Conservation (phyloP, 805 yeast species). For the Saccharomyces mikatae region DNA sequence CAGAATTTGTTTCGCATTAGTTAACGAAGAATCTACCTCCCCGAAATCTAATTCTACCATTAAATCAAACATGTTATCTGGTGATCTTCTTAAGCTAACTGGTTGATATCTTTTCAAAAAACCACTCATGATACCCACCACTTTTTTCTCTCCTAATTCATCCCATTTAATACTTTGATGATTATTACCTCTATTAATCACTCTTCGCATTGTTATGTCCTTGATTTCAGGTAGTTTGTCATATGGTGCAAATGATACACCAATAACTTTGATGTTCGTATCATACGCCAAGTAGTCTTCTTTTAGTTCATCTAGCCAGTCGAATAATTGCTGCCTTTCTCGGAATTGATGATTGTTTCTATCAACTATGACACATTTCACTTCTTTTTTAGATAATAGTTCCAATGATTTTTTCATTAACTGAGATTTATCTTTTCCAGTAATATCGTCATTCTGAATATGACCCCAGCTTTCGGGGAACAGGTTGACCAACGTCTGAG, state of each 20-base stretch:
- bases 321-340: constrained; percentile 63
- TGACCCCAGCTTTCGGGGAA: constrained; percentile 57
- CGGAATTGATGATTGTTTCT: constrained; percentile 69
- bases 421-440: constrained; percentile 38
- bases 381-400: constrained; percentile 28
- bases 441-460: constrained; percentile 74
- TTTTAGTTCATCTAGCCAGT: constrained; percentile 39
- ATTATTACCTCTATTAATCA: constrained; percentile 67
- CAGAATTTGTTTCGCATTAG: constrained; percentile 42
- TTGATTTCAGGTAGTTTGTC: constrained; percentile 35
- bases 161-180: constrained; percentile 71
- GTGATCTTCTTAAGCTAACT: constrained; percentile 37
- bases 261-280: constrained; percentile 48
- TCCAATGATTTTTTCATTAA: constrained; percentile 43
- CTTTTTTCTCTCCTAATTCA: constrained; percentile 39
- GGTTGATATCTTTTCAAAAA: constrained; percentile 66
- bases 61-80: constrained; percentile 62
- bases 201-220: constrained; percentile 50
- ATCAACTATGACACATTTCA: constrained; percentile 59
- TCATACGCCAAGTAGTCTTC: constrained; percentile 37
- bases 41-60: constrained; percentile 50
- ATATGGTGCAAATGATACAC: constrained; percentile 54
- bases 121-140: constrained; percentile 60
- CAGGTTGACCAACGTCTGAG: constrained; percentile 47
- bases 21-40: constrained; percentile 37